Evolutionary conservation across 2,329 filamentous ascomycete species (phyloP).

Genomic region (Daldinia sp.): DNA sequence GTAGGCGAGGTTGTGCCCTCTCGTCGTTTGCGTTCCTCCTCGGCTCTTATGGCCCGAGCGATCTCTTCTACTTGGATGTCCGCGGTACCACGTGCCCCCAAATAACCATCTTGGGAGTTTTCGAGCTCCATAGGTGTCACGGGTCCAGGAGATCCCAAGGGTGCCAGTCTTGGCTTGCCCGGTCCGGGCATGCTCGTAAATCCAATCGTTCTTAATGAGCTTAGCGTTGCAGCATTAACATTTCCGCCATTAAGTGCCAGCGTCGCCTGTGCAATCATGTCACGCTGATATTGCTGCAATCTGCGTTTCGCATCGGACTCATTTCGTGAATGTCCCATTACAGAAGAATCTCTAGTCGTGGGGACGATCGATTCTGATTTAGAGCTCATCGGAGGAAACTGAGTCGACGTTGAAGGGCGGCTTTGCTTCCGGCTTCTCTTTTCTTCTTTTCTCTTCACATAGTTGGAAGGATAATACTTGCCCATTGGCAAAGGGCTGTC

Average conservation of each 20-base stretch:
- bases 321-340: slow-evolving; percentile 47
- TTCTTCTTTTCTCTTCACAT: slow-evolving; percentile 54
- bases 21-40: slow-evolving; percentile 47
- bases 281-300: slow-evolving; percentile 66
- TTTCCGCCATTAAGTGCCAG: slow-evolving; percentile 52
- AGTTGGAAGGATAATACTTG: slow-evolving; percentile 71
- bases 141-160: slow-evolving; percentile 66
- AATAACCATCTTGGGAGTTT: slow-evolving; percentile 51
- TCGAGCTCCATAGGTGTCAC: slow-evolving; percentile 69
- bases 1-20: slow-evolving; percentile 47
- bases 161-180: slow-evolving; percentile 60
- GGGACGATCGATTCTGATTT: slow-evolving; percentile 51
- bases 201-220: slow-evolving; percentile 50
- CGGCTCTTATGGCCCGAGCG: slow-evolving; percentile 44
- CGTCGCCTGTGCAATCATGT: slow-evolving; percentile 67
- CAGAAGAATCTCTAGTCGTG: slow-evolving; percentile 36
- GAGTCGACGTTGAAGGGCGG: slow-evolving; percentile 38
- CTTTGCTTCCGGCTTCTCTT: slow-evolving; percentile 38
- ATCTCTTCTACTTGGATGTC: slow-evolving; percentile 43
- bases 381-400: slow-evolving; percentile 44
- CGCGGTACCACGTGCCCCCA: slow-evolving; percentile 46
- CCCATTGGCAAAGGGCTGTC: slow-evolving; percentile 62
- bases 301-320: slow-evolving; percentile 60
- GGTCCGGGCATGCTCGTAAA: slow-evolving; percentile 49
- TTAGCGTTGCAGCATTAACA: slow-evolving; percentile 47